Percentiles rank a stretch among this genome's conserved stretches.
Conservation (phyloP, 345 rosid genomes). For the Eucalyptus polybractea region DNA sequence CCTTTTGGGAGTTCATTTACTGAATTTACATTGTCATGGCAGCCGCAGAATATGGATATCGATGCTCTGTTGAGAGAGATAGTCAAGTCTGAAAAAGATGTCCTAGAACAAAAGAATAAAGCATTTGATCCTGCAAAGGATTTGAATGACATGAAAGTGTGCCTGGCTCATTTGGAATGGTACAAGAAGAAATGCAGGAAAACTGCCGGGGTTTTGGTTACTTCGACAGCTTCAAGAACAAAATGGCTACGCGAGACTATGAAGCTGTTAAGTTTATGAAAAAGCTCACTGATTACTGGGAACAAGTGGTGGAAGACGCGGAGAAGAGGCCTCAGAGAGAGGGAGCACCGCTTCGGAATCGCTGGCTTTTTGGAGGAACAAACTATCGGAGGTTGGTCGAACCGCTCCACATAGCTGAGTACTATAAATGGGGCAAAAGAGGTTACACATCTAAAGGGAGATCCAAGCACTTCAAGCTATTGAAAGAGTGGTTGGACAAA, state of each 20-base stretch:
- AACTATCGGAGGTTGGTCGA: constrained; percentile 60
- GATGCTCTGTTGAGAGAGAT: background rate
- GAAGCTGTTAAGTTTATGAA: background rate
- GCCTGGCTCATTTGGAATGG: constrained; percentile 36
- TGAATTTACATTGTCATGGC: background rate
- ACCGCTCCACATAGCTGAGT: constrained; percentile 73
- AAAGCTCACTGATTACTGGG: constrained; percentile 33
- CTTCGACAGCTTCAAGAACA: constrained; percentile 40
- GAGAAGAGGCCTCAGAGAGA: constrained; percentile 43
- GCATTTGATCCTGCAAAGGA: constrained; percentile 4
- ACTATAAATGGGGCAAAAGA: constrained; percentile 9
- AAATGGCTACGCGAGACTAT: background rate
- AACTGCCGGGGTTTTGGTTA: constrained; percentile 5
- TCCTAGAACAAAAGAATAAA: background rate
- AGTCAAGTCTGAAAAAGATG: background rate
- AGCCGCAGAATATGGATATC: background rate
- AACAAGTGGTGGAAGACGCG: constrained; percentile 21
- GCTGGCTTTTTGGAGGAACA: constrained; percentile 33
- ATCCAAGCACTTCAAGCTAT: constrained; percentile 23
- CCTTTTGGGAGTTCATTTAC: background rate
- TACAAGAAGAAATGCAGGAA: constrained; percentile 29
- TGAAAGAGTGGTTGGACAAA: constrained; percentile 33
- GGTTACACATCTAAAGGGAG: constrained; percentile 29
- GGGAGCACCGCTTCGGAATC: background rate
- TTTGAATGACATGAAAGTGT: constrained; percentile 20